A percentile compares a stretch with the other conserved stretches of the same genome.
These are phyloP conservation scores for Gaultheria prostrata DNA, from an alignment of 148 eudicot species.

Conservation along the genomic window DNA sequence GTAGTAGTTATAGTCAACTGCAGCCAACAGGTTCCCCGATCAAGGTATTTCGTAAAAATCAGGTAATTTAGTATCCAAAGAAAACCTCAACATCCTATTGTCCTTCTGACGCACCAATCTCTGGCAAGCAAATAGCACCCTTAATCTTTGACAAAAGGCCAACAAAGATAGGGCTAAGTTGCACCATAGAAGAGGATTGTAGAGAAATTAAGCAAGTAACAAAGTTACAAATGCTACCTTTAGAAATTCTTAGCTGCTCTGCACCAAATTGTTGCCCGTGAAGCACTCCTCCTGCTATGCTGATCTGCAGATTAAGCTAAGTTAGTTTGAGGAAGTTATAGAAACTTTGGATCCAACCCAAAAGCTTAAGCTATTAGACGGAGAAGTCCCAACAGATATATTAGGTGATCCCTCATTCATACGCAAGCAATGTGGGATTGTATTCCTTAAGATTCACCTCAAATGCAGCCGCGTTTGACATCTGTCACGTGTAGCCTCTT, in stretches of 20 bases:
- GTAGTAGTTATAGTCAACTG: background rate
- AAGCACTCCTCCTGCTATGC: constrained; percentile 23
- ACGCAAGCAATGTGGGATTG: background rate
- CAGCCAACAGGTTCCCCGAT: background rate
- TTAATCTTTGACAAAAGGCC: background rate
- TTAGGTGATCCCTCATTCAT: background rate
- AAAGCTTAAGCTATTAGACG: background rate
- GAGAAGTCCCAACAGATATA: background rate
- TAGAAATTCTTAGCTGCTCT: constrained; percentile 28
- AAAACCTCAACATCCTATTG: constrained; percentile 1
- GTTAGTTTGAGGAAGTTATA: background rate
- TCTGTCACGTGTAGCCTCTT: background rate
- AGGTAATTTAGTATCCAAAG: background rate
- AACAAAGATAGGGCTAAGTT: background rate
- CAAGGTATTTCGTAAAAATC: background rate
- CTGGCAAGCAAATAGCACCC: background rate
- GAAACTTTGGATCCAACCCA: background rate
- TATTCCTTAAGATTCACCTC: background rate
- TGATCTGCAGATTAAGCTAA: constrained; percentile 23
- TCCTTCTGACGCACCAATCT: background rate
- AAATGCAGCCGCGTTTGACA: background rate
- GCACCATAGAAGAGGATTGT: background rate
- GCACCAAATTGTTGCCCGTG: constrained; percentile 24
- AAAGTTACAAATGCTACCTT: constrained; percentile 29
- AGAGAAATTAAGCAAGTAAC: background rate